Evolutionary conservation across 148 eudicot species (phyloP).

Genomic region (Cornus kousa): DNA sequence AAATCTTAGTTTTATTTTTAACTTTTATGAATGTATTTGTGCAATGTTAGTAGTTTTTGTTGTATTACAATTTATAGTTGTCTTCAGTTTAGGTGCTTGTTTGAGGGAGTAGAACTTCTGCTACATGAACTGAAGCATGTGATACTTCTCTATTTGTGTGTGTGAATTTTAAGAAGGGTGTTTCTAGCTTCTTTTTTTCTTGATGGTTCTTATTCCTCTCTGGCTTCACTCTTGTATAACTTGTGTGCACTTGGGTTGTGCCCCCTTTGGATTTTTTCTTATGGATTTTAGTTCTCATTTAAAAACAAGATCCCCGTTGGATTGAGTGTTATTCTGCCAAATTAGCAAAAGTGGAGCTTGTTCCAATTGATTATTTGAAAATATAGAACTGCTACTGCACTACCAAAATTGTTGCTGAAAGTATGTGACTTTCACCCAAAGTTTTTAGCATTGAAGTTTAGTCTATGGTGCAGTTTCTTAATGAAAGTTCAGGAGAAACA

Average conservation of each 20-base stretch:
- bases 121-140: no score
- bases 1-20: no score
- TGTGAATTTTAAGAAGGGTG: no score
- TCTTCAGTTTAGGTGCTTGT: background rate
- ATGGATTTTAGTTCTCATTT: no score
- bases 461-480: background rate
- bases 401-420: background rate
- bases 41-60: no score
- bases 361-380: background rate
- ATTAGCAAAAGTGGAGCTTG: background rate
- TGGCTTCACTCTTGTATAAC: no score
- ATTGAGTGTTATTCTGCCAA: background rate
- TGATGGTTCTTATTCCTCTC: no score
- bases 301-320: background rate
- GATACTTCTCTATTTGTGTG: no score
- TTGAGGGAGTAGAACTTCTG: no score
- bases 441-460: background rate
- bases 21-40: background rate
- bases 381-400: background rate
- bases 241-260: no score
- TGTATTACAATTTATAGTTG: background rate
- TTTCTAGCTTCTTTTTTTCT: no score
- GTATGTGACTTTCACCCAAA: background rate
- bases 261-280: no score
- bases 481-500: background rate